Percentiles rank a stretch among this genome's conserved stretches.
phyloP scores from a whole-genome alignment of 2,329 filamentous ascomycete genomes.

The Colletotrichum sansevieriae region DNA sequence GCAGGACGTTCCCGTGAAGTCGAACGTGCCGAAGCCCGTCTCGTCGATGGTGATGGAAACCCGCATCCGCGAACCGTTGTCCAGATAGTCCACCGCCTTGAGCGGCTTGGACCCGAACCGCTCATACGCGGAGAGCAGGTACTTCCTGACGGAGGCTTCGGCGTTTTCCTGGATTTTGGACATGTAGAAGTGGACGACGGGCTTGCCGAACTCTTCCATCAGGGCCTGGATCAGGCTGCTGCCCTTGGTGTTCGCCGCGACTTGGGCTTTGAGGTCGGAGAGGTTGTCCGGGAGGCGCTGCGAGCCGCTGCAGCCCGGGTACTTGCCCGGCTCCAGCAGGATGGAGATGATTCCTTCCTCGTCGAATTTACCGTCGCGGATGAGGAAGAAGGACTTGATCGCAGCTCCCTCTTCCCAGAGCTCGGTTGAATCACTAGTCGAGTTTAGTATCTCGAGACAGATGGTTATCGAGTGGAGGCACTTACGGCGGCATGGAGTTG shows the following conservation, averaged over 20 bases:
- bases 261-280: constrained; percentile 88
- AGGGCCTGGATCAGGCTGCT: constrained; percentile 79
- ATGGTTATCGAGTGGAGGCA: fast-evolving
- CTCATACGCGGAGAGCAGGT: not conserved
- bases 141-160: constrained; percentile 53
- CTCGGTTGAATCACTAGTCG: constrained; percentile 66
- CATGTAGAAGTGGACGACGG: constrained; percentile 77
- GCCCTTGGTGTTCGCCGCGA: constrained; percentile 88
- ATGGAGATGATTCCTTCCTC: constrained; percentile 80
- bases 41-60: constrained; percentile 82
- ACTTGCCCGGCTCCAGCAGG: constrained; percentile 78
- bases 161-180: constrained; percentile 79
- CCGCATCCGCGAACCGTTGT: constrained; percentile 83
- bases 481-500: constrained; percentile 80
- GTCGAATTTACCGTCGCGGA: constrained; percentile 82
- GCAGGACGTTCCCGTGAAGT: constrained; percentile 49
- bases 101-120: constrained; percentile 66
- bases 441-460: not conserved
- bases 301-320: constrained; percentile 82
- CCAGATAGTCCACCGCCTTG: constrained; percentile 84
- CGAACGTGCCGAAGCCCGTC: constrained; percentile 79
- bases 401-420: constrained; percentile 75
- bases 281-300: constrained; percentile 85
- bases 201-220: constrained; percentile 79
- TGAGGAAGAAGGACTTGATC: constrained; percentile 77